These are phyloP conservation scores for Neofusicoccum parvum DNA, from an alignment of 2,329 filamentous ascomycete genomes.

Conservation along the genomic window DNA sequence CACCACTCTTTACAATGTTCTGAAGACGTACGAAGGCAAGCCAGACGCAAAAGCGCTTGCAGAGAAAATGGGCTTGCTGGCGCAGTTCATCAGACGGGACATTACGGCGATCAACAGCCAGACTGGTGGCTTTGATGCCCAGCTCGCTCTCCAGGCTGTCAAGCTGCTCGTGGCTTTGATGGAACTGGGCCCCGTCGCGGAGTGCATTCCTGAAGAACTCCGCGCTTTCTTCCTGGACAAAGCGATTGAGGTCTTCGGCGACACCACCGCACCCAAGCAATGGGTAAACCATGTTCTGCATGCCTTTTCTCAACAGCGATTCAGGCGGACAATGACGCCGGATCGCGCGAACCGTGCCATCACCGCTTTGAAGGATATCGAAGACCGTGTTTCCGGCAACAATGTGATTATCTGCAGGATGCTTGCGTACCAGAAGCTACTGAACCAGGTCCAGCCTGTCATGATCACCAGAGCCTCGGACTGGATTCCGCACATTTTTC, in stretches of 20 bases:
- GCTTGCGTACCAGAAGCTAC: slow-evolving; percentile 74
- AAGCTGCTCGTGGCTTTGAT: slow-evolving; percentile 77
- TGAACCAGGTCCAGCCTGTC: slow-evolving; percentile 68
- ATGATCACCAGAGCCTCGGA: slow-evolving; percentile 71
- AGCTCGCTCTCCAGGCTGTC: slow-evolving; percentile 75
- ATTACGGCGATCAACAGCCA: slow-evolving; percentile 59
- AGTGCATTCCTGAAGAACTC: slow-evolving; percentile 75
- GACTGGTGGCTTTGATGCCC: slow-evolving; percentile 62
- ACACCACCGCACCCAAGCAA: slow-evolving; percentile 71
- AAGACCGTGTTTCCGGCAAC: slow-evolving; percentile 74
- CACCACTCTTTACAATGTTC: slow-evolving; percentile 70
- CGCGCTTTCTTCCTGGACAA: slow-evolving; percentile 79
- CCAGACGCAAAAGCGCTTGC: slow-evolving; percentile 51
- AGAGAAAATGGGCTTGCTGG: slow-evolving; percentile 77
- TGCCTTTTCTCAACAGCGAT: slow-evolving; percentile 78
- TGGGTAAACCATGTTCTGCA: slow-evolving; percentile 74
- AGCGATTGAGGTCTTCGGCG: slow-evolving; percentile 72
- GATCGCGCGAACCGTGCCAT: slow-evolving; percentile 73
- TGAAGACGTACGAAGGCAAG: slow-evolving; percentile 80
- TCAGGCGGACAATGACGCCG: slow-evolving; percentile 73
- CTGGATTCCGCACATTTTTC: slow-evolving; percentile 83
- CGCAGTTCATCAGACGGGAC: slow-evolving; percentile 83
- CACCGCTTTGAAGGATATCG: slow-evolving; percentile 69
- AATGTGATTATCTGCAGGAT: slow-evolving; percentile 78
- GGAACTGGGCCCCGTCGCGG: slow-evolving; percentile 70